A percentile compares a stretch with the other conserved stretches of the same genome.
Conservation (phyloP, 352 stramenopile species). For the Phytophthora pinifolia region DNA sequence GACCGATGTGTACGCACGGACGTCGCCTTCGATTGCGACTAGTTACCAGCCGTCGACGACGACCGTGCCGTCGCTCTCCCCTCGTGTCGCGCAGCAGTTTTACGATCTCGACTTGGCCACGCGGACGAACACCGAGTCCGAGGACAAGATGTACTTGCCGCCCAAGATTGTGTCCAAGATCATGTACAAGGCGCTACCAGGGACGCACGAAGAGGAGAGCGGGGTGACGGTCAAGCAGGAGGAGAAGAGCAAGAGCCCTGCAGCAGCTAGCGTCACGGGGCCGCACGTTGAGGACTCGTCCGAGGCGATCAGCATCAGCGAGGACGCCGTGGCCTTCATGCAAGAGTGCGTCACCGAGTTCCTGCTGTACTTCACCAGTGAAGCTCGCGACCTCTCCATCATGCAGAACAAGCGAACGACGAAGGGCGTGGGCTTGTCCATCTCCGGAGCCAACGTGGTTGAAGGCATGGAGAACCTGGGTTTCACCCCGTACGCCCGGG, state of each 20-base stretch:
- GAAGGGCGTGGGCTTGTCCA: conserved; percentile 48
- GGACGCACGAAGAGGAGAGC: conserved; percentile 5
- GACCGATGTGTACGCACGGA: conserved; percentile 1
- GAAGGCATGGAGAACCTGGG: conserved; percentile 70
- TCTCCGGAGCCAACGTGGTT: conserved; percentile 64
- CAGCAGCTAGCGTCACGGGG: conserved; percentile 8
- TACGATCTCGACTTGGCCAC: conserved; percentile 67
- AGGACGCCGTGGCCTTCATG: conserved; percentile 77
- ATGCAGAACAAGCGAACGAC: conserved; percentile 57
- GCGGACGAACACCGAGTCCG: conserved; percentile 55
- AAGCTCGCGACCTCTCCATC: conserved; percentile 65
- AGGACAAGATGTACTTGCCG: conserved; percentile 82
- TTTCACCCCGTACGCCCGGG: conserved; percentile 61
- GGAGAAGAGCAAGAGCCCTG: conserved; percentile 4
- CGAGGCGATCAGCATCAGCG: conserved; percentile 66
- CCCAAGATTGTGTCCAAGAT: conserved; percentile 69
- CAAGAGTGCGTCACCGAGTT: conserved; percentile 88
- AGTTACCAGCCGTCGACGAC: conserved; percentile 13
- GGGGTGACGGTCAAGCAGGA: conserved; percentile 9
- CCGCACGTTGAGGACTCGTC: conserved; percentile 8
- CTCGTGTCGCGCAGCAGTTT: conserved; percentile 58
- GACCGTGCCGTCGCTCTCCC: conserved; percentile 40
- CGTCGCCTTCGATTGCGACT: neutral
- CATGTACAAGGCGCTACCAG: conserved; percentile 59
- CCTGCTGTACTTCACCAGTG: conserved; percentile 78